Conservation (phyloP, 2,329 filamentous ascomycete species). For the Dothistroma septosporum region DNA sequence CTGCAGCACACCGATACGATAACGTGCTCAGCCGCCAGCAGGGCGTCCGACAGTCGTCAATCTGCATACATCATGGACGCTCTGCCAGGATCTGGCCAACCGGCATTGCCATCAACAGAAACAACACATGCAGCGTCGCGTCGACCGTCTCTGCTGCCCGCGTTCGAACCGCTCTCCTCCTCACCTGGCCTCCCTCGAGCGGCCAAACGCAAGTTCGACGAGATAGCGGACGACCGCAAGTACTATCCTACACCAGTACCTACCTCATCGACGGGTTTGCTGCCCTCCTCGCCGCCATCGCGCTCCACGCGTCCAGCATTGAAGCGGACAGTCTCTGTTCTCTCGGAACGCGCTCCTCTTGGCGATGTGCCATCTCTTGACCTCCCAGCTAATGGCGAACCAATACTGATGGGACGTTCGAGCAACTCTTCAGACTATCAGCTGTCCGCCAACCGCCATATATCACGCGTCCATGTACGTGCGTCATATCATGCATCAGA, state of each 20-base stretch:
- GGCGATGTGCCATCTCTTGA: conserved; percentile 77
- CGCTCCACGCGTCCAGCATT: conserved; percentile 49
- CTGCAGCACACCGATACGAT: conserved; percentile 6
- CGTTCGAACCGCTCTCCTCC: conserved; percentile 76
- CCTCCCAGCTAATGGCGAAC: conserved; percentile 75
- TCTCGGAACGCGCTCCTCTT: conserved; percentile 78
- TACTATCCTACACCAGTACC: conserved; percentile 88
- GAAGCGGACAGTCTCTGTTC: conserved; percentile 58
- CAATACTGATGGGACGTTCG: conserved; percentile 82
- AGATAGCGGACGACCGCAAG: conserved; percentile 48
- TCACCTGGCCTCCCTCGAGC: conserved; percentile 65
- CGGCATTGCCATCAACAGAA: conserved; percentile 19
- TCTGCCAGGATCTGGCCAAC: conserved; percentile 13
- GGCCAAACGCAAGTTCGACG: conserved; percentile 62
- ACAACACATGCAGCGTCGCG: conserved; percentile 20
- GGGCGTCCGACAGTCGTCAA: conserved; percentile 21
- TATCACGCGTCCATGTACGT: conserved; percentile 90
- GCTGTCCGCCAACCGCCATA: conserved; percentile 82
- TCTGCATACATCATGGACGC: conserved; percentile 24
- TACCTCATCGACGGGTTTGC: conserved; percentile 86
- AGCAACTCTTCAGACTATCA: conserved; percentile 96
- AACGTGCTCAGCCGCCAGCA: conserved; percentile 9
- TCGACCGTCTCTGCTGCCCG: conserved; percentile 64
- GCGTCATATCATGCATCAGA: conserved; percentile 73
- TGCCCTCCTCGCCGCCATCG: conserved; percentile 77